Percentiles rank a stretch among this genome's conserved stretches.
Evolutionary conservation across 495 filamentous ascomycete genomes (phyloP).

Genomic region (Hypoxylon rickii): DNA sequence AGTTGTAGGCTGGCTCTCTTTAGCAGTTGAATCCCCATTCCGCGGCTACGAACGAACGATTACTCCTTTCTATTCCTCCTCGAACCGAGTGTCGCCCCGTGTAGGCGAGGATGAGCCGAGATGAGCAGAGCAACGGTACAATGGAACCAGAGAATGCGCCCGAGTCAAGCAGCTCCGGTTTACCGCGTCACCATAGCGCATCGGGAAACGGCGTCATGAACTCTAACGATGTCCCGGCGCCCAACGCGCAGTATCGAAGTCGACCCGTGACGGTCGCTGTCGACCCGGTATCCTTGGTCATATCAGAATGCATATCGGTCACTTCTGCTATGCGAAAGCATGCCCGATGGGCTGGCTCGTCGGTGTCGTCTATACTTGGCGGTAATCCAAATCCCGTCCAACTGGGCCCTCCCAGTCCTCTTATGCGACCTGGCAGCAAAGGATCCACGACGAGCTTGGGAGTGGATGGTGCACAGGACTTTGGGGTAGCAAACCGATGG

Average conservation of each 20-base stretch:
- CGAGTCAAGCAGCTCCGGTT: constrained; percentile 19
- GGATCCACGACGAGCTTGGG: constrained; percentile 23
- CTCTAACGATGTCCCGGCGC: constrained; percentile 10
- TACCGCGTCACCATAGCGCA: constrained; percentile 20
- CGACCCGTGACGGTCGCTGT: constrained; percentile 76
- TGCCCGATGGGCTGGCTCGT: constrained; percentile 94
- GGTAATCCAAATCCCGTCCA: constrained; percentile 65
- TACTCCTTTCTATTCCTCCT: not conserved
- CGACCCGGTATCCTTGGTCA: constrained; percentile 91
- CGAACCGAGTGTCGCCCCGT: constrained; percentile 24
- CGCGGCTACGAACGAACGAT: constrained; percentile 4
- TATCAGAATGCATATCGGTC: constrained; percentile 98
- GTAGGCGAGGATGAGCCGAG: constrained; percentile 49
- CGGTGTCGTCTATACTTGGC: constrained; percentile 93
- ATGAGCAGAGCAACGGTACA: constrained; percentile 43
- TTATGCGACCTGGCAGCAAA: constrained; percentile 42
- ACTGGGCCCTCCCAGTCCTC: constrained; percentile 49
- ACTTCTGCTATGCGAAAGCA: constrained; percentile 98
- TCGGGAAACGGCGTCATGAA: constrained; percentile 12
- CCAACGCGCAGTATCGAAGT: constrained; percentile 53
- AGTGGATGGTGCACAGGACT: constrained; percentile 44
- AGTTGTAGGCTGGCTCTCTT: not conserved
- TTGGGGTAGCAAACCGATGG: constrained; percentile 67
- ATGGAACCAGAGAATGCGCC: constrained; percentile 44
- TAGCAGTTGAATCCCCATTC: constrained; percentile 7